Percentiles rank a stretch among this genome's conserved stretches.
phyloP scores from a whole-genome alignment of 495 filamentous ascomycete genomes.

The Aspergillus cavernicola region DNA sequence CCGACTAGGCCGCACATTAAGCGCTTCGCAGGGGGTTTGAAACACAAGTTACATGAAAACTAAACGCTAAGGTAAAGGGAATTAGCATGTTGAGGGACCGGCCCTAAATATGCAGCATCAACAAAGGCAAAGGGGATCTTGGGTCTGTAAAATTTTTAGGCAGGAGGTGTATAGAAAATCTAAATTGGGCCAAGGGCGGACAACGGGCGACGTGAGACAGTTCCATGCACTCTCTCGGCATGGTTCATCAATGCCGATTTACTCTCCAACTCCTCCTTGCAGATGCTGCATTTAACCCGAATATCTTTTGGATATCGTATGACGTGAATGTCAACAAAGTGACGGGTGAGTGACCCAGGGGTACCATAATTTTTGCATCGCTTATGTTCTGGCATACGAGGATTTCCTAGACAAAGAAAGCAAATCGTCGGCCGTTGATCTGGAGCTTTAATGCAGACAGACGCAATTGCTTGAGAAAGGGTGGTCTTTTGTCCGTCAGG shows the following conservation, averaged over 20 bases:
- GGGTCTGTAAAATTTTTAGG: too few relatives aligned
- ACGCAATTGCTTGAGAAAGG: not conserved
- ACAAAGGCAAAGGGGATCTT: too few relatives aligned
- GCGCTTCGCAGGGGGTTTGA: too few relatives aligned
- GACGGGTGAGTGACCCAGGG: not conserved
- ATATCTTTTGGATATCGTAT: not conserved
- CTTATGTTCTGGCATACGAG: not conserved
- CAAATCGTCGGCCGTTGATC: not conserved
- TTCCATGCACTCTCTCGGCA: not conserved
- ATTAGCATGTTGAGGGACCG: too few relatives aligned
- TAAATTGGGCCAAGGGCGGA: not conserved
- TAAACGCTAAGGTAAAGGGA: too few relatives aligned
- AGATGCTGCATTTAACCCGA: not conserved
- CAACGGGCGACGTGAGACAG: not conserved
- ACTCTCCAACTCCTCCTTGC: not conserved
- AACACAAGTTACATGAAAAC: too few relatives aligned
- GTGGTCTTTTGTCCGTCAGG: not conserved
- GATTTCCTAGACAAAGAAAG: not conserved
- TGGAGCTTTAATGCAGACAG: not conserved
- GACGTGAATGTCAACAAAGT: not conserved
- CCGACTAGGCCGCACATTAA: too few relatives aligned
- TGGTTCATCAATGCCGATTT: not conserved
- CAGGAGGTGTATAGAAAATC: not conserved
- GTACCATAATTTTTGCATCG: not conserved
- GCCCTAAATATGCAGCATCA: too few relatives aligned